Evolutionary conservation across 768 basidiomycete species (phyloP).

Genomic region (Tricholomella constricta): DNA sequence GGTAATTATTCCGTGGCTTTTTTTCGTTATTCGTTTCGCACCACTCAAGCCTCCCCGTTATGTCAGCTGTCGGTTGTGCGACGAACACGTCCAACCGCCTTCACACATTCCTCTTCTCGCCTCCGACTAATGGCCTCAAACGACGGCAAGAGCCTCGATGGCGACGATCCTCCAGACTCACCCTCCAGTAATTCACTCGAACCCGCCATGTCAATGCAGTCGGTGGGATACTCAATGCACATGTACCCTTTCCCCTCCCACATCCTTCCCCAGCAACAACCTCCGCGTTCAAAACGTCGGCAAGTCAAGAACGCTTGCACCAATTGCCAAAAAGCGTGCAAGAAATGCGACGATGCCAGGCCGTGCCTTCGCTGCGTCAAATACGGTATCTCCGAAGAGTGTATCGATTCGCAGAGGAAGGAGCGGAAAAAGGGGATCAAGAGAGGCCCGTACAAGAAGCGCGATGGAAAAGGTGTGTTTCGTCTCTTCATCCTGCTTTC

Average conservation of each 20-base stretch:
- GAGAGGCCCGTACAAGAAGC: conserved; percentile 92
- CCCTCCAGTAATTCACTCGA: conserved; percentile 34
- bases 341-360: conserved; percentile 89
- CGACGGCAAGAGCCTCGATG: conserved; percentile 33
- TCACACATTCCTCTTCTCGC: not conserved
- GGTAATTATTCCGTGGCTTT: conserved; percentile 13
- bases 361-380: conserved; percentile 93
- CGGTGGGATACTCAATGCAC: conserved; percentile 59
- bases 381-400: conserved; percentile 85
- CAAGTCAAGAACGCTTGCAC: conserved; percentile 94
- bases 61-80: conserved; percentile 21
- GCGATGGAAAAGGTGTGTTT: conserved; percentile 82
- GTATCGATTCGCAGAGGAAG: conserved; percentile 89
- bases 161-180: conserved; percentile 36
- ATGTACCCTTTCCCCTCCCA: conserved; percentile 69
- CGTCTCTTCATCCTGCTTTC: conserved; percentile 19
- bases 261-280: conserved; percentile 45
- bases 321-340: conserved; percentile 89
- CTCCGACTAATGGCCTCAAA: conserved; percentile 34
- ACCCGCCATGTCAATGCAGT: conserved; percentile 42
- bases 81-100: conserved; percentile 6
- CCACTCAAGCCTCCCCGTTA: conserved; percentile 19
- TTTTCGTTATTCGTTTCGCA: conserved; percentile 17
- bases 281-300: conserved; percentile 72
- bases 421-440: conserved; percentile 89